Conservation (phyloP, 768 basidiomycete genomes). For the Agaricus subrufescens region DNA sequence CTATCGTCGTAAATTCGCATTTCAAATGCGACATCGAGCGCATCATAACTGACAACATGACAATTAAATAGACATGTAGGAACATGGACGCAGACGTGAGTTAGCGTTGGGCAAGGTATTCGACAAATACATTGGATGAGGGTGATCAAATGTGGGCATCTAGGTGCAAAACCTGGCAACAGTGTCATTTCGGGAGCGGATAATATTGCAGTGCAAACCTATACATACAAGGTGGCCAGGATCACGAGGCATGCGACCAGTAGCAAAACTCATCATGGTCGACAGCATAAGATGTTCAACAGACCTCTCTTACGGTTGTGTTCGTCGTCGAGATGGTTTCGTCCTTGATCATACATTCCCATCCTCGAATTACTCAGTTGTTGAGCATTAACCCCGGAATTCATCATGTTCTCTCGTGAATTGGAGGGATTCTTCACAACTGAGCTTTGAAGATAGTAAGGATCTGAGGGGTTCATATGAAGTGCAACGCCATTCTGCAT, state of each 20-base stretch:
- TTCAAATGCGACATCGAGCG: background rate
- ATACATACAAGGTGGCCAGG: background rate
- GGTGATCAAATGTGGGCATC: constrained; percentile 1
- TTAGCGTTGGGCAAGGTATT: constrained; percentile 5
- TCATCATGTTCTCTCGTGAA: constrained; percentile 51
- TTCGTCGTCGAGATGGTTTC: constrained; percentile 62
- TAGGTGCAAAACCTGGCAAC: constrained; percentile 7
- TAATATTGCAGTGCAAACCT: background rate
- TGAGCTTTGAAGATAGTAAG: constrained; percentile 57
- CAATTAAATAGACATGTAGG: constrained; percentile 5
- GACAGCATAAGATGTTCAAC: constrained; percentile 66
- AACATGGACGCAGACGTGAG: constrained; percentile 6
- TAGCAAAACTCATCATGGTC: constrained; percentile 34
- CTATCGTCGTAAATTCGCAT: constrained; percentile 7
- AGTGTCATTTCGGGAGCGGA: background rate
- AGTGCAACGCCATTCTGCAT: constrained; percentile 35
- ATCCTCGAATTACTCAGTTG: constrained; percentile 42
- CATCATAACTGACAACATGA: constrained; percentile 6
- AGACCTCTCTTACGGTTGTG: constrained; percentile 59
- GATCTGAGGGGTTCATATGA: constrained; percentile 57
- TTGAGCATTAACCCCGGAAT: constrained; percentile 33
- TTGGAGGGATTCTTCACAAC: constrained; percentile 44
- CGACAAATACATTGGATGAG: background rate
- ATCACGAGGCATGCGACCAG: constrained; percentile 21
- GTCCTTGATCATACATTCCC: constrained; percentile 64